Conservation (phyloP, 139 green algal genomes). For the Eudorina sp. region DNA sequence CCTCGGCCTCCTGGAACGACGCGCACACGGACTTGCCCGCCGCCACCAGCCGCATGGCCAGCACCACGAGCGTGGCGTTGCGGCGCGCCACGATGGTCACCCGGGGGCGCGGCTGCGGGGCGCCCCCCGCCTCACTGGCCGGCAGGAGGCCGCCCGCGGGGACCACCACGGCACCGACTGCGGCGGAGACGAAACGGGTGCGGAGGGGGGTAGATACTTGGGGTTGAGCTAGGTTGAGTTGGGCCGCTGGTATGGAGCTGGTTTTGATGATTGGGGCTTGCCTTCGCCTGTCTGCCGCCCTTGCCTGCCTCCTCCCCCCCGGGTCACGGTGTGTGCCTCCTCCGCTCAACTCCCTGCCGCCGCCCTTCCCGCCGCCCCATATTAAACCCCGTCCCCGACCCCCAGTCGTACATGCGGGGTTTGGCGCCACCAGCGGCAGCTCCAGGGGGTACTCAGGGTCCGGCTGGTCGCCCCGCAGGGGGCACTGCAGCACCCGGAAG, state of each 20-base stretch:
- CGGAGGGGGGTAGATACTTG: too few species aligned
- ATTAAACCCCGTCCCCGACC: too few species aligned
- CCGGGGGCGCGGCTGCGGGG: neutral
- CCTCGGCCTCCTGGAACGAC: neutral
- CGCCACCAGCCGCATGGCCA: neutral
- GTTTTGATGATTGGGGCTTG: too few species aligned
- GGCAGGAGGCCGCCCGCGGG: neutral
- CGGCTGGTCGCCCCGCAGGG: neutral
- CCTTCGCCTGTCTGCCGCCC: too few species aligned
- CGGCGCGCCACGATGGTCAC: neutral
- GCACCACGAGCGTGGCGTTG: neutral
- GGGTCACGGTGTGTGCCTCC: too few species aligned
- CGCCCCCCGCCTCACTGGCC: too few species aligned
- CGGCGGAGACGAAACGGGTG: too few species aligned
- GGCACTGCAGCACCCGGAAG: constrained; percentile 5
- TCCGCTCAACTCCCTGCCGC: too few species aligned
- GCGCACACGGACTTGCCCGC: neutral
- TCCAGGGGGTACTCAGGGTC: neutral
- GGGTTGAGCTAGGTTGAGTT: too few species aligned
- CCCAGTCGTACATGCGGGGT: neutral
- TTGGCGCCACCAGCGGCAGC: neutral
- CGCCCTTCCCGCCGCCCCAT: too few species aligned
- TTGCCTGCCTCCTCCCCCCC: too few species aligned
- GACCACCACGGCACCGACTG: neutral
- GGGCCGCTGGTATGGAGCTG: too few species aligned